Conservation (phyloP, 768 basidiomycete species). For the Mycena albidolilacea region DNA sequence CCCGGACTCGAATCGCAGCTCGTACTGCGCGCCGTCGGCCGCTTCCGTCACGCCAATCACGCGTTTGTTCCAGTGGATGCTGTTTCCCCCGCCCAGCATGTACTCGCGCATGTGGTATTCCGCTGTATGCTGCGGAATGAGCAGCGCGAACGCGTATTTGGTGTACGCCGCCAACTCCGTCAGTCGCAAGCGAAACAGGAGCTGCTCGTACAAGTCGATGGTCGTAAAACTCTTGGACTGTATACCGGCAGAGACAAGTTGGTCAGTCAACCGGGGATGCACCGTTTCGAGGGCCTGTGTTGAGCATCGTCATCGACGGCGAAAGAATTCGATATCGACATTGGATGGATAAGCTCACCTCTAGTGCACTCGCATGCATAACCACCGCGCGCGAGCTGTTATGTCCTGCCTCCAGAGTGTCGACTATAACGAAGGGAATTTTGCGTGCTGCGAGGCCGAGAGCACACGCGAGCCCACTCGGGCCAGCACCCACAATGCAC, state of each 20-base stretch:
- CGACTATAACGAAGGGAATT: constrained; percentile 57
- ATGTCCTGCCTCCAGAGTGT: constrained; percentile 50
- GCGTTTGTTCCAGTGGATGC: constrained; percentile 49
- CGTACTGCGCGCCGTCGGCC: constrained; percentile 43
- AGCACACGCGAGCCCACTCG: constrained; percentile 47
- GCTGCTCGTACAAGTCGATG: constrained; percentile 51
- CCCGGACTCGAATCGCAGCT: constrained; percentile 57
- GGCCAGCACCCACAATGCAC: constrained; percentile 40
- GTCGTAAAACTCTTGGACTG: constrained; percentile 51
- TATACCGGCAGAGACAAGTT: constrained; percentile 14
- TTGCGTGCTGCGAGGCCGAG: constrained; percentile 51
- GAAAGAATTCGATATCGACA: not conserved
- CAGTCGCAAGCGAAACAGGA: constrained; percentile 50
- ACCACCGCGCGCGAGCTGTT: constrained; percentile 59
- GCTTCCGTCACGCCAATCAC: constrained; percentile 47
- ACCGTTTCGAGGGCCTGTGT: constrained; percentile 37
- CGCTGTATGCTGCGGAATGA: constrained; percentile 55
- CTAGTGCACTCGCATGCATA: constrained; percentile 63
- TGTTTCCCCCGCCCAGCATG: constrained; percentile 47
- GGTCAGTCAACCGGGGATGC: constrained; percentile 8
- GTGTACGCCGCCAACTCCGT: constrained; percentile 46
- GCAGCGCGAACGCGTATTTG: constrained; percentile 53
- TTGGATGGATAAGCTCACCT: constrained; percentile 46
- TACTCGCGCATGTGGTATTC: constrained; percentile 55
- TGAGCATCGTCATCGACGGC: not conserved